Evolutionary conservation across 2,329 filamentous ascomycete genomes (phyloP).

Genomic region (Gnomoniopsis sp.): DNA sequence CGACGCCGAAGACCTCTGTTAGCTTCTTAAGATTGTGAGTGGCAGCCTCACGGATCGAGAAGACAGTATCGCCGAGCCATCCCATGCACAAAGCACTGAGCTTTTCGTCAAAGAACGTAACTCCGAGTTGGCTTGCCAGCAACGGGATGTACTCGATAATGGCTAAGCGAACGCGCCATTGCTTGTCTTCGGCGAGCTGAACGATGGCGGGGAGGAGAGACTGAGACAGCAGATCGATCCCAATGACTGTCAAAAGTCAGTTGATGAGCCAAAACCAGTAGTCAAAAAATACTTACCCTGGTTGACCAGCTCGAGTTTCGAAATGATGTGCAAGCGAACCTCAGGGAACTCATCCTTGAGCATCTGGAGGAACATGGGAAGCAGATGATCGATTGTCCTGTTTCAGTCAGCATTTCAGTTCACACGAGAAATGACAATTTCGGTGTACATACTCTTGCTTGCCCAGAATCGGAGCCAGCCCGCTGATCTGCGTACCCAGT

Average conservation of each 20-base stretch:
- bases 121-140: conserved; percentile 89
- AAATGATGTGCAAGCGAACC: conserved; percentile 97
- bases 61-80: conserved; percentile 97
- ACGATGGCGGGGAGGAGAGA: conserved; percentile 96
- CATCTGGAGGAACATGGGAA: conserved; percentile 99
- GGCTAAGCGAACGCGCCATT: conserved; percentile 95
- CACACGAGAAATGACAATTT: background rate
- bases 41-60: conserved; percentile 95
- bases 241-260: conserved; percentile 63
- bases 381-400: conserved; percentile 90
- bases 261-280: background rate
- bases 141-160: conserved; percentile 99
- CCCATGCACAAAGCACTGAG: conserved; percentile 94
- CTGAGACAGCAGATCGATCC: conserved; percentile 93
- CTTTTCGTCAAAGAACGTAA: conserved; percentile 98
- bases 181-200: conserved; percentile 96
- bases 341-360: conserved; percentile 99
- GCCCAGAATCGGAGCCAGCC: conserved; percentile 91
- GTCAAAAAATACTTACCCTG: conserved; percentile 58
- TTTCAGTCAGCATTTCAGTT: conserved; percentile 15
- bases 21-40: conserved; percentile 98
- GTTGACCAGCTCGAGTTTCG: conserved; percentile 98
- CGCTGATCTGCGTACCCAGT: conserved; percentile 94
- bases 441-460: conserved; percentile 78
- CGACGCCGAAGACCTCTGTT: conserved; percentile 96